A percentile compares a stretch with the other conserved stretches of the same genome.
Evolutionary conservation across 2,329 filamentous ascomycete genomes (phyloP).

Genomic region (Xylariaceae sp.): DNA sequence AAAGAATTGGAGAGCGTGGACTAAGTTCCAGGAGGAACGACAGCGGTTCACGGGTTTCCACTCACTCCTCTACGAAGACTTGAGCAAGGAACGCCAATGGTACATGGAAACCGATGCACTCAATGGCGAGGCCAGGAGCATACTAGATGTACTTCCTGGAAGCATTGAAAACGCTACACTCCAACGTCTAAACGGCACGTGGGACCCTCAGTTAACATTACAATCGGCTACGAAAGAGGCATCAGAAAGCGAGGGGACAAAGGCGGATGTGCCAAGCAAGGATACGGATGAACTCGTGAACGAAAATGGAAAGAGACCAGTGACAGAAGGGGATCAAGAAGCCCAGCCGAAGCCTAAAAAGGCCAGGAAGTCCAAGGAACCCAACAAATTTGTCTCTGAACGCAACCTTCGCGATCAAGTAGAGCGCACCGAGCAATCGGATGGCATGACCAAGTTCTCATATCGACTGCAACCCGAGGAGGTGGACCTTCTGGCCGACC

Average conservation of each 20-base stretch:
- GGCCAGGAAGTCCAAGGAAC: neutral
- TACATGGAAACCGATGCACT: constrained; percentile 7
- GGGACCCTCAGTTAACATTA: neutral
- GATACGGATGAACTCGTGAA: neutral
- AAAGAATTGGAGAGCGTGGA: constrained; percentile 4
- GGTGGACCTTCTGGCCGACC: constrained; percentile 6
- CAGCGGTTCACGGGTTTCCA: constrained; percentile 7
- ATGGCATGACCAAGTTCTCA: constrained; percentile 9
- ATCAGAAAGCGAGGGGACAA: neutral
- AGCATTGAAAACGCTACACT: neutral
- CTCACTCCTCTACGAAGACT: constrained; percentile 19
- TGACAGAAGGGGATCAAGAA: neutral
- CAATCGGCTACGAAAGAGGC: neutral
- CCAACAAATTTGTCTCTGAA: constrained; percentile 3
- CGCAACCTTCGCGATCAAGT: constrained; percentile 10
- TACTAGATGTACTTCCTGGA: neutral
- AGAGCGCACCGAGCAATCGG: constrained; percentile 4
- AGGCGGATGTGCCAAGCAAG: neutral
- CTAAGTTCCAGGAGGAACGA: constrained; percentile 3
- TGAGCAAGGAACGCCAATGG: constrained; percentile 18
- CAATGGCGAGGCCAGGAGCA: neutral
- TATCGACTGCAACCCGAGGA: constrained; percentile 17
- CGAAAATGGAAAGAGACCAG: neutral
- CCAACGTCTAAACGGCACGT: constrained; percentile 7
- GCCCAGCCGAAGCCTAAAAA: neutral